phyloP scores from a whole-genome alignment of 768 basidiomycete species.

The Pleurotus ostreatus region DNA sequence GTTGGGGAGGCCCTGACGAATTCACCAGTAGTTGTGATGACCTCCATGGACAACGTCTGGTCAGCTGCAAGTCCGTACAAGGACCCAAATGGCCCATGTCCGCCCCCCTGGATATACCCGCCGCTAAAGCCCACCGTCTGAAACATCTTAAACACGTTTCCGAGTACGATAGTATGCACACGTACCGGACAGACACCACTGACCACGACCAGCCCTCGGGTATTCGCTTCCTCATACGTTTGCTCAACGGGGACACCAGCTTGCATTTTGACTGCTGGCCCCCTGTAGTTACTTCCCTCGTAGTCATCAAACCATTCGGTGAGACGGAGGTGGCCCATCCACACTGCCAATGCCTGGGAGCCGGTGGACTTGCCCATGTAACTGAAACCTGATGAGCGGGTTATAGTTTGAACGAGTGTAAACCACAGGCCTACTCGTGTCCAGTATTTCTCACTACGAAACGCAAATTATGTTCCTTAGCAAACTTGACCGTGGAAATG shows the following conservation, averaged over 20 bases:
- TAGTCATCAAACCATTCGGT: neutral
- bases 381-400: neutral
- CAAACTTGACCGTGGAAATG: conserved; percentile 11
- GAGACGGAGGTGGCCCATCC: neutral
- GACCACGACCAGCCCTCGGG: neutral
- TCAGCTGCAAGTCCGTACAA: conserved; percentile 27
- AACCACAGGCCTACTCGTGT: neutral
- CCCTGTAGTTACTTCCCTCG: neutral
- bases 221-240: neutral
- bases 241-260: neutral
- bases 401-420: neutral
- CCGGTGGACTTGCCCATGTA: neutral
- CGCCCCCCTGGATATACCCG: conserved; percentile 37
- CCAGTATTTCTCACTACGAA: conserved; percentile 17
- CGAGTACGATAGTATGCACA: neutral
- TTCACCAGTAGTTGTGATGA: conserved; percentile 38
- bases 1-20: conserved; percentile 29
- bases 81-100: conserved; percentile 25
- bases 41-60: conserved; percentile 27
- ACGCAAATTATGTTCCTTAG: conserved; percentile 15
- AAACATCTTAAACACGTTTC: neutral
- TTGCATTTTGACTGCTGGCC: neutral
- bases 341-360: neutral
- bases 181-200: neutral
- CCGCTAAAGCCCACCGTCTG: conserved; percentile 32